Conservation (phyloP, 2,329 filamentous ascomycete genomes). For the Cadophora luteo-olivacea region DNA sequence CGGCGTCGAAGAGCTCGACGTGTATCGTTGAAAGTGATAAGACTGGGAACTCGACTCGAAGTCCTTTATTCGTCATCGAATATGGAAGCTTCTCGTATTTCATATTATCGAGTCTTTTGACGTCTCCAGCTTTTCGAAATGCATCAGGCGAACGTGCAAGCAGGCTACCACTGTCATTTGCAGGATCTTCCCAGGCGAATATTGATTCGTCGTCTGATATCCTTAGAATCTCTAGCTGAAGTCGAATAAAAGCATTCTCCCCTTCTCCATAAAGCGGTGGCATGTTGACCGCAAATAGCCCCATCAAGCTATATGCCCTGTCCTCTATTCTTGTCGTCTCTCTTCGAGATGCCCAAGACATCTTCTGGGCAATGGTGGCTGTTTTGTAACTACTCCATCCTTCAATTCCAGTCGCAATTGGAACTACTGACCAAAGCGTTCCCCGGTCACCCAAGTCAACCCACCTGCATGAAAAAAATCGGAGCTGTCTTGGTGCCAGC, state of each 20-base stretch:
- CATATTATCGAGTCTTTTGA: not conserved
- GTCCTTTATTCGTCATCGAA: not conserved
- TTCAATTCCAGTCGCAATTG: not conserved
- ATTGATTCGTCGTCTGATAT: conserved; percentile 16
- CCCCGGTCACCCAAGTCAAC: not conserved
- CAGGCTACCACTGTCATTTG: not conserved
- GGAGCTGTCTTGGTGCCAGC: not conserved
- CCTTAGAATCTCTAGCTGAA: conserved; percentile 13
- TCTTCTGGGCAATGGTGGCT: not conserved
- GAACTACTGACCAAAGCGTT: not conserved
- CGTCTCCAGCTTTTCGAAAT: not conserved
- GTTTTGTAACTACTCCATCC: not conserved
- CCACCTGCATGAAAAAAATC: not conserved
- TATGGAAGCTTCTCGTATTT: not conserved
- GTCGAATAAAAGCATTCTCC: conserved; percentile 7
- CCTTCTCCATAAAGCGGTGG: conserved; percentile 16
- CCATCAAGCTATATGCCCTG: conserved; percentile 12
- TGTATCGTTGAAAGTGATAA: not conserved
- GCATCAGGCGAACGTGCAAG: not conserved
- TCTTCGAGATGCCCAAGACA: conserved; percentile 15
- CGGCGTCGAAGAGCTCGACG: not conserved
- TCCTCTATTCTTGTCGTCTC: conserved; percentile 5
- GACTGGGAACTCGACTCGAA: not conserved
- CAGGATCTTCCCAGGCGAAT: conserved; percentile 8
- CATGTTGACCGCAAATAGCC: conserved; percentile 13